Percentiles rank a stretch among this genome's conserved stretches.
Conservation (phyloP, 2,329 filamentous ascomycete genomes). For the Plectosphaerella plurivora region DNA sequence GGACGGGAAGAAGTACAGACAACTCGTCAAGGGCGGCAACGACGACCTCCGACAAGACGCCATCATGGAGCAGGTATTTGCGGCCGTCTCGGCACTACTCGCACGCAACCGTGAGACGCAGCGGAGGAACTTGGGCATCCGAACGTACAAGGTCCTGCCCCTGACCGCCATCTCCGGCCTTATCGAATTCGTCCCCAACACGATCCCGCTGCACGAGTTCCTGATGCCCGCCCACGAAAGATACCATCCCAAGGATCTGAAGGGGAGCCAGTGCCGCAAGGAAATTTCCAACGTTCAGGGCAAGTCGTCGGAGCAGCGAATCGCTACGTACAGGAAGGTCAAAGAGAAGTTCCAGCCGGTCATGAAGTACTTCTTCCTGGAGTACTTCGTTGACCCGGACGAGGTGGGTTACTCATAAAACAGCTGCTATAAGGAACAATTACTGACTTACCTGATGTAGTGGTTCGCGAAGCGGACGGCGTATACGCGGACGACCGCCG, state of each 20-base stretch:
- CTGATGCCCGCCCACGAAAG: constrained; percentile 84
- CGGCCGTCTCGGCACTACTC: constrained; percentile 86
- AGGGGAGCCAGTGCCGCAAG: constrained; percentile 69
- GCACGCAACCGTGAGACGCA: constrained; percentile 82
- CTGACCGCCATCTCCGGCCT: constrained; percentile 80
- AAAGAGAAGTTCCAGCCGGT: constrained; percentile 84
- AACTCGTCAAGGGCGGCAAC: constrained; percentile 91
- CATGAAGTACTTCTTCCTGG: constrained; percentile 95
- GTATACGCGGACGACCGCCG: constrained; percentile 89
- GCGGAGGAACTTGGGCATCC: constrained; percentile 82
- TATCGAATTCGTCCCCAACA: constrained; percentile 96
- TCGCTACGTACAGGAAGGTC: constrained; percentile 73
- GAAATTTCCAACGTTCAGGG: constrained; percentile 71
- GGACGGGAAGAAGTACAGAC: constrained; percentile 77
- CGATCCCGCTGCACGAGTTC: constrained; percentile 86
- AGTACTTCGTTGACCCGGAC: constrained; percentile 87
- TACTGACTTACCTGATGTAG: neutral
- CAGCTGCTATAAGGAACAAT: too few relatives aligned
- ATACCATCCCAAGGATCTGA: constrained; percentile 83
- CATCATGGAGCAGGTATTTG: constrained; percentile 99
- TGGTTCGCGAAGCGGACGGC: constrained; percentile 90
- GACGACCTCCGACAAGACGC: constrained; percentile 96
- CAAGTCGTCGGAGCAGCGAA: constrained; percentile 63
- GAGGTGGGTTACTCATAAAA: constrained; percentile 47
- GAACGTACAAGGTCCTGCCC: constrained; percentile 95